Base-by-base conservation (phyloP, 73 alveolate genomes). In the Breviolum minutum region DNA sequence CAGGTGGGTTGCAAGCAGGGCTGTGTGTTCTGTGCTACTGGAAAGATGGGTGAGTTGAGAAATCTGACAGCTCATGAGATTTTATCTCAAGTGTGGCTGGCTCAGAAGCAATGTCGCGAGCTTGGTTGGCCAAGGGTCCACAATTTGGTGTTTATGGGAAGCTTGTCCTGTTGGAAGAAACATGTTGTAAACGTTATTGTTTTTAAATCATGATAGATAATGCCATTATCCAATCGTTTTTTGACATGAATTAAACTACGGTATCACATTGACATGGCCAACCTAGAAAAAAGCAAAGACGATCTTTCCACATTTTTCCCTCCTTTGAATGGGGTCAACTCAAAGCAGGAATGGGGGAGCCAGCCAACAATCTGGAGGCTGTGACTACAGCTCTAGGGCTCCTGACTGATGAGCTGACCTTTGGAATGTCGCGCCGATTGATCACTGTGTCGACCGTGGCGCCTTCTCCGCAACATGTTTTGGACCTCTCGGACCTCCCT, bases 1-100 rank as follows among this genome's bases (percentile, higher is more conserved):
- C 97, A 90, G 97, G 97, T 90, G 30, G 97, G 97, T 63, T 90
- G 97, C 97, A 71, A 69, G 54, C 97, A 73, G 29, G 97, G 77
- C 7, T 90, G 97, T 32, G 74, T 69, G 16, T 90, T 90, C 88
- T 90, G 97, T n/a, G 87, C 88, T 22, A 90, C 97, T 17, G 97
- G 97, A 27, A 69, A 73, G 88, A 22, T 90, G 63, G 97, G 97
- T 24, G 88, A 71, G 63, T 22, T 90, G 40, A 87, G 97, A 7
- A 90, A 90, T 32, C 97, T 90, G 63, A 71, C 97, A 4, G 30
- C 88, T 9, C 76, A 73, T 48, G 97, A 90, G 82, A 90, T 90
- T 48, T 76, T 90, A 6, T 71, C 88, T 8, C 97, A 90, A 54
- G 87, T 90, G 26, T 90, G 86, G 86, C 79, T 71, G 88, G 97